Evolutionary conservation across 257 asterid species (phyloP), one percentile per base, ranked within the genome.

Genomic region (Handroanthus guayacan): DNA sequence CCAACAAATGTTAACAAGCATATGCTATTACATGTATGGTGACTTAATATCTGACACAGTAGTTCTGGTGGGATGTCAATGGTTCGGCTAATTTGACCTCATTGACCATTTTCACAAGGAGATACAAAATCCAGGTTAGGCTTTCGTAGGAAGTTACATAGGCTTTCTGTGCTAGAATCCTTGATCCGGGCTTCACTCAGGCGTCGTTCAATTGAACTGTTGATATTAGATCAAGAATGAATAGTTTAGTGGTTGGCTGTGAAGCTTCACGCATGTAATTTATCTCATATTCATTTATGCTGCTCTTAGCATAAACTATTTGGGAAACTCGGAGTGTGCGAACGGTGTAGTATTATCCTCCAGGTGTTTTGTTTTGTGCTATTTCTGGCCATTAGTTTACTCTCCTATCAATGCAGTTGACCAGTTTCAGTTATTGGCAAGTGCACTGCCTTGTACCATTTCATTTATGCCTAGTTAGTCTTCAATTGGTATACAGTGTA

Each of bases 381-480:
- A 18, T 71, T 55, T 58, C 51, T 41, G 74, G 41, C 54, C 66
- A 55, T 71, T 56, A 9, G 8, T 71, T 38, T 66, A 17, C 62
- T 55, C 43, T 6, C 12, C 41, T 1, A 25, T 25, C 31, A 25
- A 25, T 25, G 31, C 31, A 17, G 17, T 66, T 41, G 8, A 41
- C 7, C 39, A 9, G 58, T 20, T 67, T 11, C 13, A 41, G 43
- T 16, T 45, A 67, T 47, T 25, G 55, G 41, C 14, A 18, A 43
- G 69, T 65, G 55, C 39, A 9, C 38, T 9, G 52, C 17, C 39
- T 65, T 41, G 71, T 25, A 45, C 17, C 57, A 9, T 17, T 66
- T 43, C 58, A 67, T 45, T 5, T 44, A 9, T 66, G 8, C 41
- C 37, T 18, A 17, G 45, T 18, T 44, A 66, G 16, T 31, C 38